Conservation (phyloP, 805 yeast genomes). For the Wickerhamomyces chaumierensis region DNA sequence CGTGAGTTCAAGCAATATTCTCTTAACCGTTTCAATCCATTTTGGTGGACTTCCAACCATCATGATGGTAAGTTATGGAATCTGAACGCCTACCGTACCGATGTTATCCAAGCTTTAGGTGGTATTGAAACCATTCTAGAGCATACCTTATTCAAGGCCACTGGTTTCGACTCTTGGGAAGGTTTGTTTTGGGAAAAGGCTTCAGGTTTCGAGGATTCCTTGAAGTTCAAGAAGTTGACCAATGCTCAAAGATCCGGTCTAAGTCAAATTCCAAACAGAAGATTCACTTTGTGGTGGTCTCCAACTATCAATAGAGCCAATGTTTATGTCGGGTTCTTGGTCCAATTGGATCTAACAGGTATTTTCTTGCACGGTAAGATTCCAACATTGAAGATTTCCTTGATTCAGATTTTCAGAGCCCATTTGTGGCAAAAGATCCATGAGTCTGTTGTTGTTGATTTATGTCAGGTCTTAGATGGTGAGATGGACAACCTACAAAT, state of each 20-base stretch:
- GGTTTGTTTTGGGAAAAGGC: slow-evolving; percentile 98
- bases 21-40: slow-evolving; percentile 67
- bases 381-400: slow-evolving; percentile 90
- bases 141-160: slow-evolving; percentile 90
- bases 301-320: slow-evolving; percentile 98
- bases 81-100: slow-evolving; percentile 82
- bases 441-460: slow-evolving; percentile 86
- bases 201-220: slow-evolving; percentile 91
- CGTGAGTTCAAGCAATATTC: slow-evolving; percentile 68
- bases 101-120: slow-evolving; percentile 93
- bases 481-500: slow-evolving; percentile 76
- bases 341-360: slow-evolving; percentile 92
- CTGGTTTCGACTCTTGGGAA: slow-evolving; percentile 98
- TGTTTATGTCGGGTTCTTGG: slow-evolving; percentile 94
- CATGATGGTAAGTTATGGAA: slow-evolving; percentile 98
- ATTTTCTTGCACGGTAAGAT: slow-evolving; percentile 95
- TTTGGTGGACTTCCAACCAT: slow-evolving; percentile 91
- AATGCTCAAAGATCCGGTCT: slow-evolving; percentile 97
- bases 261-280: slow-evolving; percentile 93
- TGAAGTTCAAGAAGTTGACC: slow-evolving; percentile 88
- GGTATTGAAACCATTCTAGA: slow-evolving; percentile 94
- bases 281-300: slow-evolving; percentile 99
- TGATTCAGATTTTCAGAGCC: slow-evolving; percentile 93
- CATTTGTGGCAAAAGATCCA: slow-evolving; percentile 99
- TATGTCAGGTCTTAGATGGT: slow-evolving; percentile 84